A percentile compares a stretch with the other conserved stretches of the same genome.
Conservation (phyloP, 768 basidiomycete species). For the Termitomyces sp. region DNA sequence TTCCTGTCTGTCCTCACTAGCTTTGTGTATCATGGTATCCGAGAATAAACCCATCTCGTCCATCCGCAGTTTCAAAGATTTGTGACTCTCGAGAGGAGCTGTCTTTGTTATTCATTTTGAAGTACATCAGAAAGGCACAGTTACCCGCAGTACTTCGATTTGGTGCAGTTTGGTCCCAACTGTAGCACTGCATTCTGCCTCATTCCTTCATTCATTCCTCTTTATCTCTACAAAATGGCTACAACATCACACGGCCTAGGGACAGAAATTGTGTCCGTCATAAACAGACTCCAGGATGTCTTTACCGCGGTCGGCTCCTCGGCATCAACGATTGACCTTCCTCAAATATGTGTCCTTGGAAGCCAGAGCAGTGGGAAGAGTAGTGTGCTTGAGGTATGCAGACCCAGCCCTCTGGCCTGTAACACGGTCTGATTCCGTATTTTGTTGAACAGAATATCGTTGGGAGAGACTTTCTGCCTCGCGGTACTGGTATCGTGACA, state of each 20-base stretch:
- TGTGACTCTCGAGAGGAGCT: not conserved
- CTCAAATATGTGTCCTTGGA: slow-evolving; percentile 87
- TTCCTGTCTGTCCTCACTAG: slow-evolving; percentile 3
- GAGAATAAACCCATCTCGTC: not conserved
- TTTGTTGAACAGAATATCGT: slow-evolving; percentile 75
- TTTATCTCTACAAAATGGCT: slow-evolving; percentile 35
- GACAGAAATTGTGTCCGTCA: slow-evolving; percentile 69
- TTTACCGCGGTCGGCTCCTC: slow-evolving; percentile 79
- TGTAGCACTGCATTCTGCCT: slow-evolving; percentile 5
- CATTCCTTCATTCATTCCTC: slow-evolving; percentile 11
- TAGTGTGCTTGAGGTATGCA: slow-evolving; percentile 79
- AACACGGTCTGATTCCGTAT: slow-evolving; percentile 6
- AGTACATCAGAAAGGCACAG: too few species aligned
- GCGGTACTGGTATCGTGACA: slow-evolving; percentile 98
- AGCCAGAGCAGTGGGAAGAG: slow-evolving; percentile 93
- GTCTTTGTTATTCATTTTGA: not conserved
- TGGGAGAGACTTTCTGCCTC: slow-evolving; percentile 96
- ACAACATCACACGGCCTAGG: slow-evolving; percentile 61
- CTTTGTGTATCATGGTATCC: slow-evolving; percentile 6
- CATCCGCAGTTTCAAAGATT: not conserved
- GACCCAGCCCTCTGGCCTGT: not conserved
- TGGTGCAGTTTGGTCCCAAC: slow-evolving; percentile 15
- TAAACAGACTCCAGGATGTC: slow-evolving; percentile 91
- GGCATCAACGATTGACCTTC: slow-evolving; percentile 78
- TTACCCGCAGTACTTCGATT: slow-evolving; percentile 8